Base-by-base conservation (phyloP, 345 rosid genomes). In the Orychophragmus violaceus region DNA sequence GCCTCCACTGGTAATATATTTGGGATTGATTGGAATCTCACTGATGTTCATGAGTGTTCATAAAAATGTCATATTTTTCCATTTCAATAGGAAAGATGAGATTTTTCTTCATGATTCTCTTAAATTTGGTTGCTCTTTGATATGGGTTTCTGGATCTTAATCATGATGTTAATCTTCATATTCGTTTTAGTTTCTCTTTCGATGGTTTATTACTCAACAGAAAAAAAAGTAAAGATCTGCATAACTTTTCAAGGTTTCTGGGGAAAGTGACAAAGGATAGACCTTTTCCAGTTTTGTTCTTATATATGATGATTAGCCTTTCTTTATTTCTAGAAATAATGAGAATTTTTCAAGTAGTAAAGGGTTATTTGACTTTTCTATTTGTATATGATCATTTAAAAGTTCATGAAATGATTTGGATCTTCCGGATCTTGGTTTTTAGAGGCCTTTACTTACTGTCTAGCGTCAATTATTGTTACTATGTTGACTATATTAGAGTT, bases 1-100 rank as follows among this genome's bases (percentile, higher is more conserved):
- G 65, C 41, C 12, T 49, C 71, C 24, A 17, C 46, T 54, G 78
- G 78, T 74, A 74, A 25, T 42, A 45, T 54, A 0, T 50, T 8
- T 16, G 9, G 33, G 36, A 19, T 57, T 37, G 17, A 46, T 45
- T 63, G 32, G 25, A 56, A 46, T 56, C 51, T 64, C 60, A n/a
- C n/a, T n/a, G n/a, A n/a, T n/a, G n/a, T n/a, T n/a, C n/a, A n/a
- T n/a, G n/a, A n/a, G n/a, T n/a, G n/a, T n/a, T n/a, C n/a, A n/a
- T n/a, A n/a, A n/a, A n/a, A n/a, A n/a, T n/a, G n/a, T n/a, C n/a
- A n/a, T n/a, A n/a, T n/a, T n/a, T n/a, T n/a, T n/a, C n/a, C n/a
- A 2, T 48, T 49, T 49, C 17, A 5, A 2, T 27, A 25, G 33
- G 12, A 25, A 51, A 51, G 19, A n/a, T 50, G 18, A 50, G 55